Percentiles rank a stretch among this genome's conserved stretches.
Evolutionary conservation across 202 grass and related monocot species (phyloP).

Genomic region (Panicum hallii): DNA sequence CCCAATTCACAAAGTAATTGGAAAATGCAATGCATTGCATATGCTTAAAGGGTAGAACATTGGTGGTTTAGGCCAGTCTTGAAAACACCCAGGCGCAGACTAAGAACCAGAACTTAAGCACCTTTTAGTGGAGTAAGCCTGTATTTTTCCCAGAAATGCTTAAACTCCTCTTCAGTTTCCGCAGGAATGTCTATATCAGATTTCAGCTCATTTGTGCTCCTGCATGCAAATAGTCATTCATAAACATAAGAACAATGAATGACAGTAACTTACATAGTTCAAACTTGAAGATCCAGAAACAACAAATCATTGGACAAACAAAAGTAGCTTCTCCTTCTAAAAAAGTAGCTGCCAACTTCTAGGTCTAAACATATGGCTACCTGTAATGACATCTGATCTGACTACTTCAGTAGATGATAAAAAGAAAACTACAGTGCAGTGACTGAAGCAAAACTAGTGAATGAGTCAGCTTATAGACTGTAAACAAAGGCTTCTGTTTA

Average conservation of each 20-base stretch:
- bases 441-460: constrained; percentile 21
- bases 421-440: constrained; percentile 23
- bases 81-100: background rate
- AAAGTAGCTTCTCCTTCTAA: no score
- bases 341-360: constrained; percentile 17
- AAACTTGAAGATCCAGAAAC: constrained; percentile 24
- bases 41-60: constrained; percentile 24
- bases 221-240: constrained; percentile 40
- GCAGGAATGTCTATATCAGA: constrained; percentile 75
- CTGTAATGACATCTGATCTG: no score
- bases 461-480: background rate
- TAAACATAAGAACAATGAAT: constrained; percentile 5
- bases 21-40: background rate
- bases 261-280: constrained; percentile 1
- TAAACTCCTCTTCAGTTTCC: constrained; percentile 62
- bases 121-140: constrained; percentile 66
- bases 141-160: constrained; percentile 66
- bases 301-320: background rate
- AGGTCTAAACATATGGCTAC: background rate
- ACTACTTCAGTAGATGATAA: background rate
- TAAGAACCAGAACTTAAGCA: constrained; percentile 32
- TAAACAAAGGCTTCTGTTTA: no score
- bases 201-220: constrained; percentile 87
- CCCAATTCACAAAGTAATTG: constrained; percentile 2
- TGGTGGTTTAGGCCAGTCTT: background rate